These are phyloP conservation scores for Hypoxylon sp. DNA, from an alignment of 2,329 filamentous ascomycete genomes.

Conservation along the genomic window DNA sequence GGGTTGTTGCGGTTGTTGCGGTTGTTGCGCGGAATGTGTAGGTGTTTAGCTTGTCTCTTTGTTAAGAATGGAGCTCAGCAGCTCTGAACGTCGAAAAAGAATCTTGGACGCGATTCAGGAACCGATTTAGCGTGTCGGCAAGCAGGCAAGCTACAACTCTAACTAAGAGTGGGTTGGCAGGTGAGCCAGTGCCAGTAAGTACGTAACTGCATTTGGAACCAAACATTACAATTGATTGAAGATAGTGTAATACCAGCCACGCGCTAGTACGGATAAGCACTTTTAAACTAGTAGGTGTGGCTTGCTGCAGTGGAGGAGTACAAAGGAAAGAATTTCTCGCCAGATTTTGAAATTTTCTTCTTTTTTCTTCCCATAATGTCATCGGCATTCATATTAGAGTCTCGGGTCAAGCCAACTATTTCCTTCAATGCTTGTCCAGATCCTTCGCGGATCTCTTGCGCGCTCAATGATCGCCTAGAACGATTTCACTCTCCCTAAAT, in stretches of 20 bases:
- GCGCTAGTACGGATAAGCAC: no score
- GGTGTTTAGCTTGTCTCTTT: slow-evolving; percentile 4
- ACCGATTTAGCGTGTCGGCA: slow-evolving; percentile 19
- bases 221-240: slow-evolving; percentile 6
- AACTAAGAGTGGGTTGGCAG: slow-evolving; percentile 3
- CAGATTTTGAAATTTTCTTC: slow-evolving; percentile 43
- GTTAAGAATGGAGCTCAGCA: slow-evolving; percentile 29
- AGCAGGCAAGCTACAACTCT: slow-evolving; percentile 11
- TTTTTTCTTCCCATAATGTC: slow-evolving; percentile 73
- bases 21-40: not conserved
- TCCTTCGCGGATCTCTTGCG: slow-evolving; percentile 82
- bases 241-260: slow-evolving; percentile 13
- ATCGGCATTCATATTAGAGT: slow-evolving; percentile 98
- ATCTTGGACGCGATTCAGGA: slow-evolving; percentile 26
- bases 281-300: slow-evolving; percentile 27
- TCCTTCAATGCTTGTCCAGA: slow-evolving; percentile 90
- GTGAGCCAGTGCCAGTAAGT: slow-evolving; percentile 11
- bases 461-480: slow-evolving; percentile 99
- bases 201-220: not conserved
- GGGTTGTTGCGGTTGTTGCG: not conserved
- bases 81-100: slow-evolving; percentile 18
- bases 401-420: slow-evolving; percentile 80
- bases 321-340: slow-evolving; percentile 43
- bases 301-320: slow-evolving; percentile 25
- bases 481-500: slow-evolving; percentile 72